Base-by-base conservation (phyloP, 2,329 filamentous ascomycete species). In the Amylocarpus encephaloides region DNA sequence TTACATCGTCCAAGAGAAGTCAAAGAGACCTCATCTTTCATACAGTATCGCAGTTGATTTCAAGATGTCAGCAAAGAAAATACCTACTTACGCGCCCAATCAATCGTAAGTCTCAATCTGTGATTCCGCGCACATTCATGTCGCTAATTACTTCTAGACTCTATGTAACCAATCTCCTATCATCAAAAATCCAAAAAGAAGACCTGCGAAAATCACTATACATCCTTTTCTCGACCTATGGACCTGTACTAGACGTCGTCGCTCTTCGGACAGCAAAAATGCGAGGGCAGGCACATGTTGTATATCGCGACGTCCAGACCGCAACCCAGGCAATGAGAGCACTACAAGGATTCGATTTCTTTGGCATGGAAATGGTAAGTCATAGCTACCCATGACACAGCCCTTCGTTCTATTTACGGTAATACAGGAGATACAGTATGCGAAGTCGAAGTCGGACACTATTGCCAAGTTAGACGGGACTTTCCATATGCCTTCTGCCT, bases 201-300 rank as follows among this genome's bases (percentile, higher is more conserved):
- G 91, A 97, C 67, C 72, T 98, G 38, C 84, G 90, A 63, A 85
- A 88, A 41, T 85, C 86, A 5, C 78, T 98, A 29, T 98, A 98
- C 72, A 87, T 90, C 68, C 79, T 97, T 11, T 97, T 97, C 68
- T 89, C 90, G 10, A 95, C 90, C 12, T 95, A 95, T 66, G 93
- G 93, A 36, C 83, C 89, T 0, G 86, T 98, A 13, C 80, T 98
- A 51, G 93, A 98, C 66, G 81, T 98, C 16, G 86, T 96, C 43
- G 88, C 88, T 29, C 75, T 96, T 61, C 94, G 90, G 72, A 95
- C 88, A 1, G 77, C 77, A 67, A 89, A 89, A 71, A 96, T 97
- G 91, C 85, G 93, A 44, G 93, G 93, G 2, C 93, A 98, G 70
- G 93, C 93, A 54, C 93, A 97, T 64, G 75, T 98, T 53, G 86